These are phyloP conservation scores for Plasmodium berghei DNA, from an alignment of 169 alveolate genomes.

Conservation along the genomic window DNA sequence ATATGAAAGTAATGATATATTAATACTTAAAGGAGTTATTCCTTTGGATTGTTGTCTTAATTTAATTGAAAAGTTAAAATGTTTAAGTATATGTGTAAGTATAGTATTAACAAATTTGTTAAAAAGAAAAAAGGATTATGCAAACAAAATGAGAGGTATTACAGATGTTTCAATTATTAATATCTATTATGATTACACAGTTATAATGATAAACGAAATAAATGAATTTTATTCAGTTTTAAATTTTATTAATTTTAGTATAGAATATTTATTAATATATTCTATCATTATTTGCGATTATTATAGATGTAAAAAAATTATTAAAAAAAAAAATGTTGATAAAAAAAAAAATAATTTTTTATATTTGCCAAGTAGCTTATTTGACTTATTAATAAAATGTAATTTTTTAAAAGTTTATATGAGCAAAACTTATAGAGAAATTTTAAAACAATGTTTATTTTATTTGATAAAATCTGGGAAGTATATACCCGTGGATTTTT, in stretches of 20 bases:
- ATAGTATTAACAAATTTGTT: conserved; percentile 30
- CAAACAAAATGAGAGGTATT: conserved; percentile 23
- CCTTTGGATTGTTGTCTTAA: conserved; percentile 75
- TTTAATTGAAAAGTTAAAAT: conserved; percentile 64
- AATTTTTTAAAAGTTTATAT: conserved; percentile 55
- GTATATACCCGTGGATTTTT: conserved; percentile 67
- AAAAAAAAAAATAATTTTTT: conserved; percentile 18
- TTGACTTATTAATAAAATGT: conserved; percentile 57
- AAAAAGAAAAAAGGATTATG: conserved; percentile 54
- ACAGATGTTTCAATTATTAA: conserved; percentile 27
- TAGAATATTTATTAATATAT: conserved; percentile 59
- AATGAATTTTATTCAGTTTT: conserved; percentile 46
- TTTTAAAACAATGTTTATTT: conserved; percentile 72
- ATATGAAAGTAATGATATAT: conserved; percentile 32
- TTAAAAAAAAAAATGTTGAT: conserved; percentile 21
- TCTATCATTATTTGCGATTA: conserved; percentile 57
- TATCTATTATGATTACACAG: conserved; percentile 25
- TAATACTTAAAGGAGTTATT: conserved; percentile 36
- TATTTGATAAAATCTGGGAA: conserved; percentile 30
- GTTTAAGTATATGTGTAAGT: conserved; percentile 71
- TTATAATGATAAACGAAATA: conserved; percentile 37
- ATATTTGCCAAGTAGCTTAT: conserved; percentile 45
- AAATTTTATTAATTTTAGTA: conserved; percentile 67
- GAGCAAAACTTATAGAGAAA: conserved; percentile 61
- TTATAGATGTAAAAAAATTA: conserved; percentile 40